A percentile compares a stretch with the other conserved stretches of the same genome.
phyloP scores from a whole-genome alignment of 352 stramenopile genomes.

The Pythium periplocum region DNA sequence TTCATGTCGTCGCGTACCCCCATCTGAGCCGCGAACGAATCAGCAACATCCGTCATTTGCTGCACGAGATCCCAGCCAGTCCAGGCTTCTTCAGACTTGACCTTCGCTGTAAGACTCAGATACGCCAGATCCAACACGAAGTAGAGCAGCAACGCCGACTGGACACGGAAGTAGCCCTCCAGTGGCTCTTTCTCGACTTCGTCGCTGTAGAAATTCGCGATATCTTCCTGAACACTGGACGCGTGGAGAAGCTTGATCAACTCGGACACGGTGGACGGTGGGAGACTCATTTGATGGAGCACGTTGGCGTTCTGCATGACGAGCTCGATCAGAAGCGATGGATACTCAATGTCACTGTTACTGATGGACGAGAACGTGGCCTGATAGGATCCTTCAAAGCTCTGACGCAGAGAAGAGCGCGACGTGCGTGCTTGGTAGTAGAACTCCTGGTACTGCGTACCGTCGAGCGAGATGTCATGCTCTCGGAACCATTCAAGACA shows the following conservation, averaged over 20 bases:
- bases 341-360: constrained; percentile 38
- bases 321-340: constrained; percentile 66
- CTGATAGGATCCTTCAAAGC: constrained; percentile 69
- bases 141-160: constrained; percentile 70
- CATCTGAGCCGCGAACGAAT: constrained; percentile 67
- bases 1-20: constrained; percentile 82
- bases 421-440: constrained; percentile 54
- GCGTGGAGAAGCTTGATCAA: constrained; percentile 48
- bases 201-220: constrained; percentile 53
- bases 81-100: constrained; percentile 24
- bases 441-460: constrained; percentile 50
- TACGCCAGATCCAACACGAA: constrained; percentile 74
- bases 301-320: constrained; percentile 67
- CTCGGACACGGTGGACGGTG: constrained; percentile 14
- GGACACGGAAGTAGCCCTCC: constrained; percentile 72
- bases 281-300: constrained; percentile 33
- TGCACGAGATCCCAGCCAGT: constrained; percentile 48
- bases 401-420: constrained; percentile 48
- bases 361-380: constrained; percentile 41
- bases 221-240: constrained; percentile 42
- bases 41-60: constrained; percentile 55
- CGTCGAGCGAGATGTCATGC: constrained; percentile 38
- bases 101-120: constrained; percentile 25
- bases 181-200: constrained; percentile 65
- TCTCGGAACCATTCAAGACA: constrained; percentile 68